Evolutionary conservation across 1,139 yeast genomes (phyloP).

Genomic region (Nakaseomyces glabratus): DNA sequence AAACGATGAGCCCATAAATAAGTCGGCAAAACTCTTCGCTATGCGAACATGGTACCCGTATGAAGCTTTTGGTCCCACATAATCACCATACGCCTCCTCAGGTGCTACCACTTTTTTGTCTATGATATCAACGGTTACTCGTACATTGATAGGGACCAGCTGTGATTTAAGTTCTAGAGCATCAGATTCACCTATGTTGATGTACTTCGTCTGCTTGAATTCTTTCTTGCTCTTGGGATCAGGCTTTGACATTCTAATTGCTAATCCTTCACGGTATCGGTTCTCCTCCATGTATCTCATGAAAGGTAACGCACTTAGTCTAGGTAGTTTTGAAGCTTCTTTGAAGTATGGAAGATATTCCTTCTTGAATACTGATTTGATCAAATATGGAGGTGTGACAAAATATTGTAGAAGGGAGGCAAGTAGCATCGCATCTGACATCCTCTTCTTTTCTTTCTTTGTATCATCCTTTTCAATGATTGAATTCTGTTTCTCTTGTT

Average conservation of each 20-base stretch:
- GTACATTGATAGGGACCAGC: slow-evolving; percentile 64
- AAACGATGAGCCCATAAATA: slow-evolving; percentile 63
- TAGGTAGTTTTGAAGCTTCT: slow-evolving; percentile 63
- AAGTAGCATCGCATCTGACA: slow-evolving; percentile 42
- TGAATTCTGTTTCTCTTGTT: slow-evolving; percentile 9
- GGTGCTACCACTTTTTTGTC: slow-evolving; percentile 63
- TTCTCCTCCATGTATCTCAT: slow-evolving; percentile 40
- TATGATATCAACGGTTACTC: slow-evolving; percentile 71
- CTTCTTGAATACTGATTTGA: slow-evolving; percentile 51
- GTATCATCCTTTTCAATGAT: slow-evolving; percentile 10
- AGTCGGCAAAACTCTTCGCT: slow-evolving; percentile 48
- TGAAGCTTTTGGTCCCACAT: slow-evolving; percentile 46
- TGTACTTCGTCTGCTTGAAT: slow-evolving; percentile 54
- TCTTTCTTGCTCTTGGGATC: slow-evolving; percentile 37
- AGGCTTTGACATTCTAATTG: slow-evolving; percentile 47
- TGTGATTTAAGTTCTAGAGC: slow-evolving; percentile 49
- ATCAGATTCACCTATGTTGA: slow-evolving; percentile 59
- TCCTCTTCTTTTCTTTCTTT: slow-evolving; percentile 19
- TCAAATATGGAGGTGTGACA: slow-evolving; percentile 77
- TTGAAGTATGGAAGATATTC: slow-evolving; percentile 41
- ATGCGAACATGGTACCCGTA: slow-evolving; percentile 74
- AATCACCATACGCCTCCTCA: slow-evolving; percentile 54
- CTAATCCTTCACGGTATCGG: slow-evolving; percentile 55
- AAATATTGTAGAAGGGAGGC: slow-evolving; percentile 73
- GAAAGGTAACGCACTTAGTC: slow-evolving; percentile 64